Base-by-base conservation (phyloP, 345 rosid genomes). In the Eucalyptus regnans region DNA sequence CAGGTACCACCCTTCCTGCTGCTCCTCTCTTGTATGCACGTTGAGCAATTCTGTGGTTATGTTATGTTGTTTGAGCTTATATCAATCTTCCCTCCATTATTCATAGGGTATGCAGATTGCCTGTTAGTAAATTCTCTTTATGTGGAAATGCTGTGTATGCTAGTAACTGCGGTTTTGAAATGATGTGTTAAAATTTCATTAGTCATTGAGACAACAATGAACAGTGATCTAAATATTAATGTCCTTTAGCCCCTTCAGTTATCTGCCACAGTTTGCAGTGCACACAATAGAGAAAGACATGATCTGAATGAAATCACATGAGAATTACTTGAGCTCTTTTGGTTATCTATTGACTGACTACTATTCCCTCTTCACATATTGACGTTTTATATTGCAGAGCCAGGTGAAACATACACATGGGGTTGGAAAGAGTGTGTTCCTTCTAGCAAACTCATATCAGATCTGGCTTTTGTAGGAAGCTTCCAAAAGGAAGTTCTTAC, bases 401-500 rank as follows among this genome's bases (percentile, higher is more conserved):
- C 88, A 62, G 99, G 96, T 80, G 99, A 95, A 90, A 92, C 92
- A 25, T 96, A 94, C 90, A 92, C 98, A 29, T 97, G 98, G 99
- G 99, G 98, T n/a, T 97, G 99, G 99, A 97, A 94, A 89, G 98
- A 97, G 88, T 96, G 99, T 87, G 94, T 96, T 56, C 99, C 98
- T 76, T 93, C 93, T 12, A 91, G 91, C 64, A 94, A 94, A 88
- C 44, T 89, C 31, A 51, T 88, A 8, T 88, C 86, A 37, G 94
- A 93, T 90, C 62, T 86, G 58, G 89, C 91, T 89, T 62, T 86
- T 12, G 92, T 89, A 22, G 95, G 93, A 86, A 88, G 90, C 89
- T 58, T 90, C n/a, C 92, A 86, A 27, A 95, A 94, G 90, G 95
- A 95, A 68, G 58, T 49, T 80, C 41, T 71, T 86, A 92, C 90